phyloP scores from a whole-genome alignment of 306 rosid species.

The Dryas drummondii region DNA sequence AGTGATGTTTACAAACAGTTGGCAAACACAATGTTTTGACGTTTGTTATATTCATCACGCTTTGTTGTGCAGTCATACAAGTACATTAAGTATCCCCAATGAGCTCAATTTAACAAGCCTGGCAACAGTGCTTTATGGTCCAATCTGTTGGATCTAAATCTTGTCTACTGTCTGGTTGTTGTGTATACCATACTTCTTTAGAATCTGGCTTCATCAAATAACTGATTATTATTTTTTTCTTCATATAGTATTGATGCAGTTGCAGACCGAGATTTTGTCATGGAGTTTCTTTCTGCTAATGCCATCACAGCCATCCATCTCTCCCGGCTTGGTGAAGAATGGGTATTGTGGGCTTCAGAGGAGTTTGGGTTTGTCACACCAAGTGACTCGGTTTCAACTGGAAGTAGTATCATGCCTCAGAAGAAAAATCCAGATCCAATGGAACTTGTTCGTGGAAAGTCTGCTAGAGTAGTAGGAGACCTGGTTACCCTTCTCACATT shows the following conservation, averaged over 20 bases:
- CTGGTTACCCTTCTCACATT: slow-evolving; percentile 82
- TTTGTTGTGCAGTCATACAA: not conserved
- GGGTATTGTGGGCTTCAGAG: slow-evolving; percentile 99
- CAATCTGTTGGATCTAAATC: not conserved
- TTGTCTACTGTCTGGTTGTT: slow-evolving; percentile 1
- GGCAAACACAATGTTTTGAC: not conserved
- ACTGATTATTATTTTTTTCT: slow-evolving; percentile 23
- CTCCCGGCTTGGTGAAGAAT: slow-evolving; percentile 97
- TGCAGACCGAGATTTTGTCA: slow-evolving; percentile 89
- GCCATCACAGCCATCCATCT: slow-evolving; percentile 89
- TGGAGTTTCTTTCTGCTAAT: slow-evolving; percentile 88
- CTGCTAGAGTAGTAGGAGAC: slow-evolving; percentile 88
- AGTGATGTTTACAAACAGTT: not conserved
- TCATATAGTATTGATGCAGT: slow-evolving; percentile 84
- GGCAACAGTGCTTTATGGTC: not conserved
- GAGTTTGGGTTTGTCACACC: slow-evolving; percentile 95
- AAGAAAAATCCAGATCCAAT: slow-evolving; percentile 98
- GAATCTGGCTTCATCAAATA: slow-evolving; percentile 6
- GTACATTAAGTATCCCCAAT: not conserved
- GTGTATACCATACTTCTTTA: not conserved
- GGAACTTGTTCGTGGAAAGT: slow-evolving; percentile 99
- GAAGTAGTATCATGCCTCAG: slow-evolving; percentile 99
- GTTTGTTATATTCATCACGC: not conserved
- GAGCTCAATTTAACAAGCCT: not conserved
- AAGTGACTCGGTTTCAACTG: slow-evolving; percentile 91